Evolutionary conservation across 495 filamentous ascomycete species (phyloP).

Genomic region (Alectoria sarmentosa): DNA sequence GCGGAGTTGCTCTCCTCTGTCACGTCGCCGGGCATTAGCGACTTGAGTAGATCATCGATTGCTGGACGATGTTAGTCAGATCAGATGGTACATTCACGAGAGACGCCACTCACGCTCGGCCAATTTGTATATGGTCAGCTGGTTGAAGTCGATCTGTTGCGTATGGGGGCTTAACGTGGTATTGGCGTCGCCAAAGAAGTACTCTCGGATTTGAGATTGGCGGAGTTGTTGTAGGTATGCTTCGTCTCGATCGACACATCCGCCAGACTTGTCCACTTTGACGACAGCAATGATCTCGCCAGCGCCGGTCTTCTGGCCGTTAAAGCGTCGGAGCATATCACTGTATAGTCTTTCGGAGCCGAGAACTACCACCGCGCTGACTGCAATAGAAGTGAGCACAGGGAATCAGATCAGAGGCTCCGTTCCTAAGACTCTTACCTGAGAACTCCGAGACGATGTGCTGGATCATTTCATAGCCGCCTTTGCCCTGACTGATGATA

Average conservation of each 20-base stretch:
- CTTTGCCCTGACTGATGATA: conserved; percentile 53
- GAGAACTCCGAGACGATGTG: conserved; percentile 86
- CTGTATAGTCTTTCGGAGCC: conserved; percentile 77
- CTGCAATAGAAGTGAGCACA: conserved; percentile 29
- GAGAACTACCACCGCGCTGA: conserved; percentile 74
- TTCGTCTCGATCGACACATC: conserved; percentile 74
- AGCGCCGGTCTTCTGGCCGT: conserved; percentile 51
- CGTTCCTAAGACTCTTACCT: conserved; percentile 37
- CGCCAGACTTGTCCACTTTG: conserved; percentile 78
- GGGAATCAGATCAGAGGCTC: background rate
- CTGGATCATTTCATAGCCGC: conserved; percentile 64
- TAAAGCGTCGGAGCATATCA: conserved; percentile 68
- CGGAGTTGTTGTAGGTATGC: conserved; percentile 62
- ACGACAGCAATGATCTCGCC: conserved; percentile 65
- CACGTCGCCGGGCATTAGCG: conserved; percentile 45
- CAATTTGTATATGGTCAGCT: conserved; percentile 62
- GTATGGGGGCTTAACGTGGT: conserved; percentile 78
- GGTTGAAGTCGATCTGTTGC: conserved; percentile 66
- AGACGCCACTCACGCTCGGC: conserved; percentile 38
- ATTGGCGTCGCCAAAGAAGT: conserved; percentile 83
- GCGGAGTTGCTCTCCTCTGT: conserved; percentile 31
- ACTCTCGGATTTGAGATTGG: conserved; percentile 74
- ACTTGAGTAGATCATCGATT: conserved; percentile 32
- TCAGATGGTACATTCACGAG: background rate
- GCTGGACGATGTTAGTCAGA: conserved; percentile 11